Base-by-base conservation (phyloP, 495 filamentous ascomycete species). In the Neurospora tetraspora region DNA sequence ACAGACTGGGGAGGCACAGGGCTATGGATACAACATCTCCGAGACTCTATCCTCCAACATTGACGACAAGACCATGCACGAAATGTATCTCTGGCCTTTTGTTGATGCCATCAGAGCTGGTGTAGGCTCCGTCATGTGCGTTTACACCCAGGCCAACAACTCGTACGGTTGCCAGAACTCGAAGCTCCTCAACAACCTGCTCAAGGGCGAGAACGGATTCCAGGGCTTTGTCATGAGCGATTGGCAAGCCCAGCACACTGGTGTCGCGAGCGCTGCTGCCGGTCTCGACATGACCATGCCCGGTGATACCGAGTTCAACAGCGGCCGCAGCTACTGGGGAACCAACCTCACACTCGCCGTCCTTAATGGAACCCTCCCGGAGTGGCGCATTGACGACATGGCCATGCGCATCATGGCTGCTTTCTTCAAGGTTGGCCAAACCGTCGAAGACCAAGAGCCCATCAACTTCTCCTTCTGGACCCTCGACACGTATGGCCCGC, bases 261-360 rank as follows among this genome's bases (percentile, higher is more conserved):
- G 96, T 78, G 94, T 91, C 20, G 86, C 88, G 39, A 85, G 86
- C 72, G 92, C 93, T 39, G 83, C 94, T 36, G 96, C 96, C 68
- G 96, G 96, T 71, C 81, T 98, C 68, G 95, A 99, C 78, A 96
- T 97, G 94, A 88, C 90, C 11, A 98, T 98, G 94, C 94, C 96
- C 45, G 95, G 96, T 73, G 96, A 99, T 77, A 88, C 90, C 8
- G 72, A 78, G 40, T 95, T 97, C 80, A 86, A 91, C 77, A 89
- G 86, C 34, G 92, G 90, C 31, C 81, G 83, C 68, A 91, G 92
- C 31, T 97, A 86, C 85, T 98, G 91, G 91, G 95, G 95, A 16
- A 82, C 90, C 36, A 98, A 97, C 81, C 85, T 98, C 73, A 86
- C 96, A 1, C 80, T 94, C 69, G 91, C 91, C 7, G 91, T 97